Base-by-base conservation (phyloP, 1,284 basidiomycete species). In the Hemileia vastatrix region DNA sequence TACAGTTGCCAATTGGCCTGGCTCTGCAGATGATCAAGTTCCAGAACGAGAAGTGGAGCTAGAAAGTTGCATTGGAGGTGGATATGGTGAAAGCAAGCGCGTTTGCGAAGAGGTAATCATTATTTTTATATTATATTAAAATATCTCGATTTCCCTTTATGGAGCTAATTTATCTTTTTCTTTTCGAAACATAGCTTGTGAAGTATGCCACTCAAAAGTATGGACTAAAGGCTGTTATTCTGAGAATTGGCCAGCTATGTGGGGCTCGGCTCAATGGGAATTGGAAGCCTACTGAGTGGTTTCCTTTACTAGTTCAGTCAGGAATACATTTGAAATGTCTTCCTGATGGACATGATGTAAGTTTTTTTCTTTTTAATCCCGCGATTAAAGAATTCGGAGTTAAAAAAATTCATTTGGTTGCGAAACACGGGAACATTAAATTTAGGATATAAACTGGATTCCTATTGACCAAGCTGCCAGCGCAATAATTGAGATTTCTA, bases 81-180 rank as follows among this genome's bases (percentile, higher is more conserved):
- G 52, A 32, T 54, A 54, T 54, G 52, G 52, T 54, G 52, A 54
- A 54, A 54, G 52, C 23, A 54, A 54, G 36, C 3, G 52, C 15
- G 52, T 54, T 54, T 54, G 52, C 36, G 52, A 54, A 54, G 52
- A 54, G 31, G 52, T 54, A 23, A n/a, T n/a, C n/a, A n/a, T n/a
- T n/a, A n/a, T n/a, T n/a, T n/a, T n/a, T n/a, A n/a, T n/a, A n/a
- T n/a, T n/a, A n/a, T n/a, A n/a, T n/a, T n/a, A n/a, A n/a, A n/a
- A n/a, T n/a, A n/a, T n/a, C n/a, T n/a, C n/a, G n/a, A n/a, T n/a
- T n/a, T n/a, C n/a, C n/a, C n/a, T n/a, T n/a, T n/a, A n/a, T n/a
- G n/a, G n/a, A n/a, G n/a, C n/a, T n/a, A n/a, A n/a, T n/a, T n/a
- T n/a, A n/a, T n/a, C n/a, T n/a, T n/a, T n/a, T n/a, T n/a, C n/a